phyloP scores from a whole-genome alignment of 2,329 filamentous ascomycete genomes.

The Zymoseptoria pseudotritici region DNA sequence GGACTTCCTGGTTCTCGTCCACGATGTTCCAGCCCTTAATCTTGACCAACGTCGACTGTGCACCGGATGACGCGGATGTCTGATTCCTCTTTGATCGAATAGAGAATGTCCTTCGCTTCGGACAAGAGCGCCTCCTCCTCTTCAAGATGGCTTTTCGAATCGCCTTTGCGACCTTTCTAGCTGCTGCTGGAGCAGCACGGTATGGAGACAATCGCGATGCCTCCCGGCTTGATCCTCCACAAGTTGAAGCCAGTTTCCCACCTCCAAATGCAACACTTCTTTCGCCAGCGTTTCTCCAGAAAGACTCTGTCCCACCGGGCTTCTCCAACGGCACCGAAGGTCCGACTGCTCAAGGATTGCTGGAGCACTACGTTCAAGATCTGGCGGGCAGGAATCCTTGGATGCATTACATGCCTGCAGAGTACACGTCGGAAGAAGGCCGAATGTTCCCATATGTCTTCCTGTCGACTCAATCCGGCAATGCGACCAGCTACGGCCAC shows the following conservation, averaged over 20 bases:
- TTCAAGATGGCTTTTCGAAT: neutral
- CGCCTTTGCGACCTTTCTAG: neutral
- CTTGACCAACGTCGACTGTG: too few species aligned
- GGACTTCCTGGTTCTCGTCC: neutral
- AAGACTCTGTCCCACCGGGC: constrained; percentile 23
- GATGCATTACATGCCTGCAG: constrained; percentile 24
- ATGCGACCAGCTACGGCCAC: constrained; percentile 8
- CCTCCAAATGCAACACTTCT: constrained; percentile 26
- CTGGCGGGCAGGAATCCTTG: constrained; percentile 30
- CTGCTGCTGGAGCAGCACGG: constrained; percentile 1
- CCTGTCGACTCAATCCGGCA: constrained; percentile 6
- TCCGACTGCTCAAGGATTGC: constrained; percentile 24
- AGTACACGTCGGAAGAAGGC: constrained; percentile 30
- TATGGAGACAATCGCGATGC: constrained; percentile 30
- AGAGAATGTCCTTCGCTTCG: too few species aligned
- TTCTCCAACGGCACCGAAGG: constrained; percentile 28
- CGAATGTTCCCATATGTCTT: constrained; percentile 28
- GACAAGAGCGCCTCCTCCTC: too few species aligned
- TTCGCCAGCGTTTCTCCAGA: constrained; percentile 28
- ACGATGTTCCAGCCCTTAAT: neutral
- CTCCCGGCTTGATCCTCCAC: constrained; percentile 24
- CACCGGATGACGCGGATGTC: too few species aligned
- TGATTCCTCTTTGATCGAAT: too few species aligned
- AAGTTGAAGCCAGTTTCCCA: constrained; percentile 31
- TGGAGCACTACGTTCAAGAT: constrained; percentile 23